Base-by-base conservation (phyloP, 169 alveolate genomes). In the Plasmodium knowlesi region DNA sequence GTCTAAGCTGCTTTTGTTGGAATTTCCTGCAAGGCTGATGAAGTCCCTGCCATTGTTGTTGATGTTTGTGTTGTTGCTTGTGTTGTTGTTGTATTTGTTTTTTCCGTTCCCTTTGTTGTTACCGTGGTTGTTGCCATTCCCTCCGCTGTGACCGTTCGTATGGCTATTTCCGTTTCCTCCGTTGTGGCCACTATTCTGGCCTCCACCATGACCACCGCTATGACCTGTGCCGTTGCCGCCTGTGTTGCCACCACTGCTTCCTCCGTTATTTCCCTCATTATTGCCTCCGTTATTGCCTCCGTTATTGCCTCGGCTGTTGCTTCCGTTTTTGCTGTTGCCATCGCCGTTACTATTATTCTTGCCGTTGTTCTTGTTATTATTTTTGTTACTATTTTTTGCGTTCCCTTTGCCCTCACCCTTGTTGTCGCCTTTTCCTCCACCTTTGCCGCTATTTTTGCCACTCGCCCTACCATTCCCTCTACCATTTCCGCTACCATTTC, bases 281-380 rank as follows among this genome's bases (percentile, higher is more conserved):
- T 74, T 39, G 28, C 83, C 37, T n/a, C 83, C 83, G 22, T 43
- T 74, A 32, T 74, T 74, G 22, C 83, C 10, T 0, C 61, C 14
- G 30, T n/a, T 74, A 9, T 74, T 32, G 43, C 54, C 1, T 1
- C 83, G 14, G 54, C 1, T n/a, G 6, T 74, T 74, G 22, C 57
- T 12, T 19, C 57, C 5, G 10, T 8, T 8, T 5, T 78, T 73
- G 2, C 85, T 54, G 78, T 82, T 30, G 22, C 37, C 39, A 43
- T 57, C 70, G 39, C 37, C 22, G 39, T 82, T 39, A 6, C 78
- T 9, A 57, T 25, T 82, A 22, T 37, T 53, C 53, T 28, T 34
- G 32, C 79, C 61, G 22, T 32, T 37, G 34, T 54, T 53, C 19
- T 82, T 82, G 78, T 30, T 67, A 67, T 83, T 83, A 82, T 82